Evolutionary conservation across 768 basidiomycete species (phyloP), one percentile per base, ranked within the genome.

Genomic region (Leccinum subgranulosum): DNA sequence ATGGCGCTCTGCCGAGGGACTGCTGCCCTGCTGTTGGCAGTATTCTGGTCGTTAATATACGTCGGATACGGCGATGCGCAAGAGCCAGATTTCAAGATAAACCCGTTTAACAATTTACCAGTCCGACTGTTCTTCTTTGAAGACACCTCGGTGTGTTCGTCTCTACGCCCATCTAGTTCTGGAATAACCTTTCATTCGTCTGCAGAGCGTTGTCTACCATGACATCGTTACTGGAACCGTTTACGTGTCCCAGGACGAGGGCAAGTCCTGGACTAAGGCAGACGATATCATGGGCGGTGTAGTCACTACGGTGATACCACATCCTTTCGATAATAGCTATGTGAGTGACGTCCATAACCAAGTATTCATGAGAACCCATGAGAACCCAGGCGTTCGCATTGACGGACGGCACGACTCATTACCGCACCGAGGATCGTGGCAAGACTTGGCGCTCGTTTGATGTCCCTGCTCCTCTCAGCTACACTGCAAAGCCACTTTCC

Each of bases 111-210:
- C 49, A 89, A 90, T 70, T 75, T 90, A 34, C 93, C 94, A 9
- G 81, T 82, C 12, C 79, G 81, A 64, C 69, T 96, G 53, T 90
- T 89, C 76, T 98, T 94, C 80, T 97, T 98, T 74, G 91, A 98
- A 60, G 96, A 97, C 74, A 87, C 92, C 7, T 73, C 87, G 29
- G 95, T 95, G 64, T 64, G 88, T 77, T 25, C n/a, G 19, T 46
- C n/a, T 50, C n/a, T 23, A 28, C 19, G n/a, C 29, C 23, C 28
- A 31, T 50, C 19, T 46, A 21, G 2, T 28, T 12, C 31, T 41
- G 7, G 6, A 27, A 25, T 61, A 19, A 57, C 49, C 11, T 19
- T 49, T 3, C 2, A 0, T 43, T 55, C 51, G 14, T 14, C 14
- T 53, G 1, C 69, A 88, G 86, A 76, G 74, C 23, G 88, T 86